These are phyloP conservation scores for Erodium moschatum DNA, from an alignment of 441 rosid species.

Conservation along the genomic window DNA sequence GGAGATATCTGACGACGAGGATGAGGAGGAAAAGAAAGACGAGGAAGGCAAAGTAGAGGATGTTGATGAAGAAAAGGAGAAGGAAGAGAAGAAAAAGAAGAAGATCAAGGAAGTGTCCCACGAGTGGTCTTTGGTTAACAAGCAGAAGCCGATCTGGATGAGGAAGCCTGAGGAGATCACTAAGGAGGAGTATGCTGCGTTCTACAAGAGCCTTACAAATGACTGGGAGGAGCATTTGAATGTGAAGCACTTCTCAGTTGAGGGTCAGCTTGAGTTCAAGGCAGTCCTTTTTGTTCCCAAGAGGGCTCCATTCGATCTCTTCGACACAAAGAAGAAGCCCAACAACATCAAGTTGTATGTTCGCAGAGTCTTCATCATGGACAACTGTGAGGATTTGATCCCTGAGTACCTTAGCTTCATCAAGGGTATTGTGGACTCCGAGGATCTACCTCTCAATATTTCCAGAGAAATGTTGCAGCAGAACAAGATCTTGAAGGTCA, in stretches of 20 bases:
- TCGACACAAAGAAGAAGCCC: constrained; percentile 72
- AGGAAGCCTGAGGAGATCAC: constrained; percentile 78
- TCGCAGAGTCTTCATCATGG: constrained; percentile 83
- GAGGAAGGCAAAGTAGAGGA: constrained; percentile 71
- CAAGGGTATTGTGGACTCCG: constrained; percentile 84
- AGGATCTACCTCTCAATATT: constrained; percentile 81
- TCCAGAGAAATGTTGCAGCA: constrained; percentile 83
- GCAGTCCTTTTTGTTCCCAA: constrained; percentile 49
- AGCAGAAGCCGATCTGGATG: constrained; percentile 89
- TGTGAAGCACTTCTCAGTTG: constrained; percentile 84
- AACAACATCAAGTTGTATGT: constrained; percentile 88
- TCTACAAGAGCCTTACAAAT: constrained; percentile 82
- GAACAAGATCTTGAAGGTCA: constrained; percentile 85
- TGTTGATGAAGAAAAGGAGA: constrained; percentile 69
- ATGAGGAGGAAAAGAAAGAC: constrained; percentile 67
- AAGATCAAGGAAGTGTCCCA: constrained; percentile 84
- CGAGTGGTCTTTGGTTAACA: constrained; percentile 70
- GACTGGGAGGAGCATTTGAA: constrained; percentile 91
- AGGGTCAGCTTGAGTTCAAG: constrained; percentile 92
- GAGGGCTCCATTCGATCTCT: constrained; percentile 56
- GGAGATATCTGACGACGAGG: constrained; percentile 71
- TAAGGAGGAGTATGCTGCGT: constrained; percentile 76
- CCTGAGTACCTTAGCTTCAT: constrained; percentile 72
- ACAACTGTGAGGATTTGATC: constrained; percentile 83
- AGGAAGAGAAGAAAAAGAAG: constrained; percentile 55